Conservation (phyloP, 176 grass and related monocot genomes). For the Zea mays region Zm-B73-REFERENCE-NAM-5.0 NC_050096.1:1833001-1833500, state of each 20-base stretch:
- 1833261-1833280: conserved; percentile 40
- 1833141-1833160: background rate
- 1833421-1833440: background rate
- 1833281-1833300: conserved; percentile 10
- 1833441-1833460: background rate
- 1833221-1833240: conserved; percentile 41
- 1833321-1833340: too few species aligned
- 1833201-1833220: conserved; percentile 32
- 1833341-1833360: too few species aligned
- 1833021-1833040: background rate
- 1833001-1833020: conserved; percentile 36
- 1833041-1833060: too few species aligned
- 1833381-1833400: too few species aligned
- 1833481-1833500: background rate
- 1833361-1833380: conserved; percentile 33
- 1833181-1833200: background rate
- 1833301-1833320: conserved; percentile 18
- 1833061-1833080: conserved; percentile 39
- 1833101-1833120: conserved; percentile 38
- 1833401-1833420: background rate
- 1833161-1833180: background rate
- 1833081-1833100: conserved; percentile 30
- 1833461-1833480: background rate
- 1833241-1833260: conserved; percentile 25
- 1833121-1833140: background rate